Base-by-base conservation (phyloP, 2,329 filamentous ascomycete species). In the Pestalotiopsis sp. region DNA sequence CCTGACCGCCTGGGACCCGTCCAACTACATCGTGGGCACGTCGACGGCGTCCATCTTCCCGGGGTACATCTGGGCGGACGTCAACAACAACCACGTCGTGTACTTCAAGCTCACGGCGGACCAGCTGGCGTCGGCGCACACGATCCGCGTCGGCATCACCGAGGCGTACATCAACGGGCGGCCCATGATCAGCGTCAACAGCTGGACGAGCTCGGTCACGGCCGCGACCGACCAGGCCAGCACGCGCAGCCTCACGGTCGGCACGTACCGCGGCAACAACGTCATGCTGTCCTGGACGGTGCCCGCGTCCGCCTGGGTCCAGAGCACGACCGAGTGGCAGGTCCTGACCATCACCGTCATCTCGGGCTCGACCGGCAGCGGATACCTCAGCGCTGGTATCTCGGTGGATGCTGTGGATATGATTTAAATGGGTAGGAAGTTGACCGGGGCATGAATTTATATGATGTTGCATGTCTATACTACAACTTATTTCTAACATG, bases 41-140 rank as follows among this genome's bases (percentile, higher is more conserved):
- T 76, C 75, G 26, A 69, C 76, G 4, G 72, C 73, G 3, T 78
- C 73, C 66, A 70, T 72, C 22, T 80, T 82, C 71, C 81, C 80
- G 0, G 78, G 79, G 1, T 82, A 82, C 68, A 81, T 82, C 66
- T 82, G 79, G 79, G 76, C 78, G 39, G 80, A 79, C 57, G 67
- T 82, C 63, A 82, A 82, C 73, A 82, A 80, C 71, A 75, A 78
- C 59, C 77, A 81, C 64, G 65, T 82, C 30, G 74, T 82, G 17
- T 82, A 82, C 73, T 82, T 82, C 74, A 75, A 70, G 44, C 71
- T 78, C 11, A 74, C 59, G 4, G 66, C 73, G 35, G 75, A 66
- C n/a, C 76, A 78, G 70, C 73, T 77, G 1, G 67, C 70, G 1
- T 57, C 70, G 13, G 72, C 70, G 6, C 73, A 78, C 66, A 75